Evolutionary conservation across 345 rosid species (phyloP), one percentile per base, ranked within the genome.

Genomic region (Eucalyptus pauciflora): DNA sequence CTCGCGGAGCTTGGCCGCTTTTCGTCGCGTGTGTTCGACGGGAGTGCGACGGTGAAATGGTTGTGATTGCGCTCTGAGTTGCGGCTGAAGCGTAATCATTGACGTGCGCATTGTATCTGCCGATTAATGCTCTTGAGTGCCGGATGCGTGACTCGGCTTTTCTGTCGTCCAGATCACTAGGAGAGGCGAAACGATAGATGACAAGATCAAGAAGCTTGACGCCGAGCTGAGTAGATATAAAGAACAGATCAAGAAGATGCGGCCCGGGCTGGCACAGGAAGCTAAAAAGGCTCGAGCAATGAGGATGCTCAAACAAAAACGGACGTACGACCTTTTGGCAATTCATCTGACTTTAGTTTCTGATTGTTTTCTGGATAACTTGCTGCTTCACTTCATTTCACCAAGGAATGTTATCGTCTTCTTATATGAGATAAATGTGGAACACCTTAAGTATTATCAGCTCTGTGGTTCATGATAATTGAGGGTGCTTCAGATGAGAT

Each of bases 251-350:
- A 97, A 96, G 92, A 97, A 91, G 83, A 97, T 98, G 16, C 92
- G 99, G 62, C 99, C 99, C 17, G 99, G 99, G 89, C 97, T 97
- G 76, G 96, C 99, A 89, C 99, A 95, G 67, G 99, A 97, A 90
- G 99, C 98, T 81, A 29, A 96, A 62, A 97, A 97, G 93, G 94
- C 99, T 88, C 94, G 99, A 20, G 99, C 99, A 71, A 94, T 93
- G 98, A 91, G 98, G 89, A 95, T 96, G 93, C 95, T 98, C 58
- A 97, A 98, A 92, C 99, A 97, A 91, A 98, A 98, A 92, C 95
- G 95, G 91, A 97, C 95, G 99, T 98, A 96, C 52, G 90, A 90
- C 81, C 49, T 85, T 85, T 45, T 51, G 43, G 45, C n/a, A n/a
- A 51, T n/a, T 27, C 43, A 50, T 87, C 33, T 62, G 13, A 60